Conservation (phyloP, 176 grass and related monocot species). For the Oryza longistaminata region DNA sequence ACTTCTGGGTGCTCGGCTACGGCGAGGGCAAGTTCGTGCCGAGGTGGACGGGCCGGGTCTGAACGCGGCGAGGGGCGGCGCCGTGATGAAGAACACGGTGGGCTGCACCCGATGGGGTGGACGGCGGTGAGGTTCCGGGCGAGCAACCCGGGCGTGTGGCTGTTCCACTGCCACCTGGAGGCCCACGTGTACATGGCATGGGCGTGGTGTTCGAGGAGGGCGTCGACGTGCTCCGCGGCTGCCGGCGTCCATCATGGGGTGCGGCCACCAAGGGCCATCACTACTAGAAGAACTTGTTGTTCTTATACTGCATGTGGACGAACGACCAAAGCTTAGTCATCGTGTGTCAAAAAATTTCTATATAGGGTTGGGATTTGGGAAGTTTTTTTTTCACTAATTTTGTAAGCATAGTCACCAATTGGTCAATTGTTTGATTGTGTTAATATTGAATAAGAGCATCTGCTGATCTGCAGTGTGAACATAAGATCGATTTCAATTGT, state of each 20-base stretch:
- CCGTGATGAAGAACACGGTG: constrained; percentile 81
- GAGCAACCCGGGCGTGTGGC: constrained; percentile 72
- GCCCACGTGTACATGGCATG: constrained; percentile 32
- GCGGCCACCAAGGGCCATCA: constrained; percentile 48
- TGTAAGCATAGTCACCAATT: no score
- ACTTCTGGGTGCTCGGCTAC: constrained; percentile 78
- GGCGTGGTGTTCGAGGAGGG: constrained; percentile 65
- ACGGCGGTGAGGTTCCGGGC: constrained; percentile 68
- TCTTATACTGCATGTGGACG: no score
- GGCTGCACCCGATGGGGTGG: constrained; percentile 56
- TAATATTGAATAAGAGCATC: no score
- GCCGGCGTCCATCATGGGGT: constrained; percentile 60
- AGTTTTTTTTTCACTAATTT: no score
- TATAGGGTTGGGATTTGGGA: no score
- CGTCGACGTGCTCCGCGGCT: constrained; percentile 44
- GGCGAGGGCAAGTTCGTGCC: constrained; percentile 64
- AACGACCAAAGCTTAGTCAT: no score
- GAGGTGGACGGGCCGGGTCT: constrained; percentile 4
- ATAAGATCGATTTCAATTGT: no score
- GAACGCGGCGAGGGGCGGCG: constrained; percentile 45
- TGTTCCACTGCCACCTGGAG: constrained; percentile 80
- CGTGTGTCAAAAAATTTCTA: no score
- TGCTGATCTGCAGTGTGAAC: no score
- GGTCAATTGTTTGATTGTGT: no score
- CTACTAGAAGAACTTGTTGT: not conserved